phyloP scores from a whole-genome alignment of 1,284 basidiomycete species.

The Malassezia vespertilionis region DNA sequence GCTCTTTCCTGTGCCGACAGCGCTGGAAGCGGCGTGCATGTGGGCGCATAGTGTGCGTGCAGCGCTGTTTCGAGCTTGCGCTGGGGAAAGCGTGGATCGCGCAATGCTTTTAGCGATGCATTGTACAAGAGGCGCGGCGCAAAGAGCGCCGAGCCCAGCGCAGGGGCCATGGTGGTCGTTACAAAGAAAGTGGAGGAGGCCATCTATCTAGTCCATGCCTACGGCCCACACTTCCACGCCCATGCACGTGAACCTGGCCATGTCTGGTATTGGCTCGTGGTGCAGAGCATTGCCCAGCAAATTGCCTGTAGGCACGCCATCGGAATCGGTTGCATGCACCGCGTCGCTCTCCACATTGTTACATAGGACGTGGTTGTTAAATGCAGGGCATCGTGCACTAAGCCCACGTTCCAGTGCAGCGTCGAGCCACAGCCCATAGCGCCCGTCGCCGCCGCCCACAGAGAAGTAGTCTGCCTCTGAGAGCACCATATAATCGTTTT shows the following conservation, averaged over 20 bases:
- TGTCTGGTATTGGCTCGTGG: slow-evolving; percentile 52
- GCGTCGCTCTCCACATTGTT: slow-evolving; percentile 7
- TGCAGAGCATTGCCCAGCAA: slow-evolving; percentile 8
- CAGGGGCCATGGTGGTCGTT: background rate
- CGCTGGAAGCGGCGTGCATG: slow-evolving; percentile 4
- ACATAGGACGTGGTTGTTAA: slow-evolving; percentile 74
- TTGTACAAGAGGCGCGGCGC: background rate
- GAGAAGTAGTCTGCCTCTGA: slow-evolving; percentile 53
- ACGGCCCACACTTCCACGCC: slow-evolving; percentile 71
- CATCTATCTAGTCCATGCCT: slow-evolving; percentile 51
- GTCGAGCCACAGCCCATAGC: slow-evolving; percentile 71
- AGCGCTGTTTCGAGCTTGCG: background rate
- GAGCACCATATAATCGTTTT: slow-evolving; percentile 80
- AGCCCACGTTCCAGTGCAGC: slow-evolving; percentile 69
- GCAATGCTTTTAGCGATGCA: background rate
- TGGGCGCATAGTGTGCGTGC: background rate
- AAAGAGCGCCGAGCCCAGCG: background rate
- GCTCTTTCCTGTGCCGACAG: background rate
- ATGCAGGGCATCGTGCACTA: slow-evolving; percentile 71
- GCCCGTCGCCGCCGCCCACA: slow-evolving; percentile 40
- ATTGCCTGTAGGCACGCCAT: slow-evolving; percentile 10
- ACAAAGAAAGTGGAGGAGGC: background rate
- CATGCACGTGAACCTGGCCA: slow-evolving; percentile 64
- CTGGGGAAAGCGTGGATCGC: slow-evolving; percentile 3
- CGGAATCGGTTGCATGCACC: slow-evolving; percentile 4